Evolutionary conservation across 2,329 filamentous ascomycete genomes (phyloP).

Genomic region (Ophiostoma sp.): DNA sequence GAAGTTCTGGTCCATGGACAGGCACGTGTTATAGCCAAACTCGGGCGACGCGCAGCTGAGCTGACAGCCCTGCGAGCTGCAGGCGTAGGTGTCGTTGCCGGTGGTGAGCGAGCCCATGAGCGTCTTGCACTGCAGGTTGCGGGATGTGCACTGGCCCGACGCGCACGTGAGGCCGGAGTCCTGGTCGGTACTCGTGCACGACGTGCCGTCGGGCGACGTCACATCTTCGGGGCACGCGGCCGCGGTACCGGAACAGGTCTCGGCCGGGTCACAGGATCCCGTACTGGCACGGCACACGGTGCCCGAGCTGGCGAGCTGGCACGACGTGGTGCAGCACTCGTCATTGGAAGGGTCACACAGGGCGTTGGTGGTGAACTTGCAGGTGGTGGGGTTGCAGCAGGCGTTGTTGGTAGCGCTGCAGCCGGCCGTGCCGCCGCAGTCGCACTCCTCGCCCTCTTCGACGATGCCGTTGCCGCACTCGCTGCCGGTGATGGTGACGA

Average conservation of each 20-base stretch:
- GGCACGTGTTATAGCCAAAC: slow-evolving; percentile 61
- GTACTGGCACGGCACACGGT: slow-evolving; percentile 76
- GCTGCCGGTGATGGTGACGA: slow-evolving; percentile 73
- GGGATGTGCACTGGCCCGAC: slow-evolving; percentile 88
- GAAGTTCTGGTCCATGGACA: slow-evolving; percentile 81
- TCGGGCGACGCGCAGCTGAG: slow-evolving; percentile 69
- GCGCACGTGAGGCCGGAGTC: slow-evolving; percentile 67
- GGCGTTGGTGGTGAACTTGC: slow-evolving; percentile 69
- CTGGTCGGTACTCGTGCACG: slow-evolving; percentile 59
- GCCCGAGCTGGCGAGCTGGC: slow-evolving; percentile 59
- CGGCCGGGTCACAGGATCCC: slow-evolving; percentile 76
- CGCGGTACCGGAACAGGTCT: slow-evolving; percentile 69
- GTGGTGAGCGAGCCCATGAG: slow-evolving; percentile 70
- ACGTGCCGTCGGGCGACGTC: slow-evolving; percentile 62
- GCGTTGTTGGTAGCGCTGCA: slow-evolving; percentile 66
- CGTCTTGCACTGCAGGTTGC: slow-evolving; percentile 81
- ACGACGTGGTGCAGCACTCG: slow-evolving; percentile 66
- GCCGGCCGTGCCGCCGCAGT: slow-evolving; percentile 72
- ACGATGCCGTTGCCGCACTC: slow-evolving; percentile 97
- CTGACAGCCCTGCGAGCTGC: slow-evolving; percentile 65
- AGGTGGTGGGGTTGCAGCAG: slow-evolving; percentile 83
- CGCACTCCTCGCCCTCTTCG: slow-evolving; percentile 88
- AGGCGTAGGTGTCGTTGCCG: slow-evolving; percentile 74
- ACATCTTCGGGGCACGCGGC: slow-evolving; percentile 69
- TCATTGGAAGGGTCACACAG: slow-evolving; percentile 79